These are phyloP conservation scores for Crithidia brevicula DNA, from an alignment of 208 protist genomes.

Conservation along the genomic window DNA sequence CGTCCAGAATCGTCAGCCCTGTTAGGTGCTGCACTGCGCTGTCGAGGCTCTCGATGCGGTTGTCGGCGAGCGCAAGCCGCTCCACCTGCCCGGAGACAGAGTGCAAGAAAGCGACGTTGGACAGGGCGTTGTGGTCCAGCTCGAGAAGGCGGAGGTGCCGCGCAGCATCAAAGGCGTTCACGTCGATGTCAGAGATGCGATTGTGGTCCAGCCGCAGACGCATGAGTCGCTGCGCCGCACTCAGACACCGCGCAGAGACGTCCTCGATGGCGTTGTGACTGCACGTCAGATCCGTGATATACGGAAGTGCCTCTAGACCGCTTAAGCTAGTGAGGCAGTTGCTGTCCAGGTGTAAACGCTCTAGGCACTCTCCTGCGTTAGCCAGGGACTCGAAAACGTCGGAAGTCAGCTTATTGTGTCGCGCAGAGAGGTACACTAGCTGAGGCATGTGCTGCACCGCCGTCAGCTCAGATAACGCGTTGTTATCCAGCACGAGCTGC, in stretches of 20 bases:
- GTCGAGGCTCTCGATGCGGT: conserved; percentile 45
- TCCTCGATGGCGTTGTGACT: conserved; percentile 50
- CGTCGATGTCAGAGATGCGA: conserved; percentile 23
- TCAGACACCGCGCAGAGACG: conserved; percentile 25
- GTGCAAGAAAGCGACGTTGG: conserved; percentile 44
- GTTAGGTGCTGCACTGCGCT: conserved; percentile 44
- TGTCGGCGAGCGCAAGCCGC: conserved; percentile 56
- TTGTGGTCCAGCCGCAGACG: conserved; percentile 56
- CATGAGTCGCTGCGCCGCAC: conserved; percentile 41
- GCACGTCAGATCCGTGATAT: conserved; percentile 62
- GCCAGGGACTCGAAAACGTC: conserved; percentile 55
- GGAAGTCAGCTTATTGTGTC: conserved; percentile 59
- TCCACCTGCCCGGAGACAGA: conserved; percentile 61
- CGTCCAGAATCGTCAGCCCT: conserved; percentile 27
- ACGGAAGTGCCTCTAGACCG: conserved; percentile 58
- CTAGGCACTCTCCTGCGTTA: conserved; percentile 41
- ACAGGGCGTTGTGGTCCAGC: conserved; percentile 63
- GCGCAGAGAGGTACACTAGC: conserved; percentile 72
- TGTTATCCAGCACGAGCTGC: conserved; percentile 66
- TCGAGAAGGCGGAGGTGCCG: conserved; percentile 54
- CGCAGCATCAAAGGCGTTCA: conserved; percentile 49
- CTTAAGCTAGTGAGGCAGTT: conserved; percentile 62
- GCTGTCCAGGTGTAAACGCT: conserved; percentile 61
- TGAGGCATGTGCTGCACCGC: conserved; percentile 47
- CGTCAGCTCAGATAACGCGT: conserved; percentile 58